Evolutionary conservation across 2,329 filamentous ascomycete species (phyloP).

Genomic region (Cadophora gregata): DNA sequence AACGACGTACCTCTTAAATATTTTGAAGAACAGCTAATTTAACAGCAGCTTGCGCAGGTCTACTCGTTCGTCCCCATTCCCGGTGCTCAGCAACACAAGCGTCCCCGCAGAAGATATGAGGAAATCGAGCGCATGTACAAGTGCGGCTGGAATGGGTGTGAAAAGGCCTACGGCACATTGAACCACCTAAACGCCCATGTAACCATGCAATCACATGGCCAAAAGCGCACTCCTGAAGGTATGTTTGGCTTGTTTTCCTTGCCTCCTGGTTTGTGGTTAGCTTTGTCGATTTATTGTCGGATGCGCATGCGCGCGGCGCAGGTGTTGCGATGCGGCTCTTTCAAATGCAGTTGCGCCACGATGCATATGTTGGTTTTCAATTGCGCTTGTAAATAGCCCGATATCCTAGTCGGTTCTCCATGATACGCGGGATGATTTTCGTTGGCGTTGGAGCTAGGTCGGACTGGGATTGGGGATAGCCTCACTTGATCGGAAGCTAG

Average conservation of each 20-base stretch:
- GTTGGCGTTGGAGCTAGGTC: constrained; percentile 55
- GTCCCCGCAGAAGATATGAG: constrained; percentile 90
- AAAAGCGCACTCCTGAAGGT: constrained; percentile 97
- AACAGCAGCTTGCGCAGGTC: constrained; percentile 69
- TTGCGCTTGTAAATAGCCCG: constrained; percentile 31
- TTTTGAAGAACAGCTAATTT: constrained; percentile 36
- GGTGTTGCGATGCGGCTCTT: constrained; percentile 2
- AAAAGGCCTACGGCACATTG: constrained; percentile 97
- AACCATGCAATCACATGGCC: constrained; percentile 96
- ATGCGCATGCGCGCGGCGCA: not conserved
- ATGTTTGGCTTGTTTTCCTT: constrained; percentile 48
- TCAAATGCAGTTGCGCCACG: constrained; percentile 5
- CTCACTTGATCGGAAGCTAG: constrained; percentile 49
- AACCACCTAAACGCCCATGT: constrained; percentile 98
- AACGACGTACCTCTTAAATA: constrained; percentile 2
- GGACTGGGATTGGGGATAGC: constrained; percentile 53
- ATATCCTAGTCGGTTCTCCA: constrained; percentile 23
- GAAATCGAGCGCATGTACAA: constrained; percentile 99
- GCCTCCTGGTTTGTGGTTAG: constrained; percentile 17
- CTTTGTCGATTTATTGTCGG: not conserved
- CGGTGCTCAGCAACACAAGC: constrained; percentile 95
- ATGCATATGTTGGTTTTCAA: constrained; percentile 24
- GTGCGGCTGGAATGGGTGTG: constrained; percentile 97
- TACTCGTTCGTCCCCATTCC: constrained; percentile 98
- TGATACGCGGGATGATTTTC: constrained; percentile 40